Evolutionary conservation across 768 basidiomycete species (phyloP).

Genomic region (Leccinellum albellum): DNA sequence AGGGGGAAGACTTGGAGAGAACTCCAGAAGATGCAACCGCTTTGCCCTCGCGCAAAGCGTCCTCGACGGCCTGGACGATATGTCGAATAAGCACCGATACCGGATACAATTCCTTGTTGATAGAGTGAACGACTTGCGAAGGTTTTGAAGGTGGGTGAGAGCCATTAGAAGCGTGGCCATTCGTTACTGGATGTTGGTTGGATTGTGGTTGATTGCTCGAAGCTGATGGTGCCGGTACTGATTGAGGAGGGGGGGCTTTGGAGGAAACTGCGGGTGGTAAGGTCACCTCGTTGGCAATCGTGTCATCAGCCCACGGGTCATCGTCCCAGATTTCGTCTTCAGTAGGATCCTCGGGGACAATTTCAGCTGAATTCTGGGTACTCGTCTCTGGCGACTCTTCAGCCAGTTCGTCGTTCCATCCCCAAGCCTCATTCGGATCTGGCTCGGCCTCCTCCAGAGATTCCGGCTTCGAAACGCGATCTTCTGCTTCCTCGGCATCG

Average conservation of each 20-base stretch:
- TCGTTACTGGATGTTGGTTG: slow-evolving; percentile 17
- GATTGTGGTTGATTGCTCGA: slow-evolving; percentile 57
- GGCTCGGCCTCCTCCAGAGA: slow-evolving; percentile 28
- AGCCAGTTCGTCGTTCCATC: slow-evolving; percentile 55
- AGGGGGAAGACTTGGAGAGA: slow-evolving; percentile 35
- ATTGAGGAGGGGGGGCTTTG: slow-evolving; percentile 26
- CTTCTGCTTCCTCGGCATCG: slow-evolving; percentile 30
- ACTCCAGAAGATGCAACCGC: slow-evolving; percentile 57
- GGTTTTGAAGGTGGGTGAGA: slow-evolving; percentile 15
- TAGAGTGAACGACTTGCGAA: slow-evolving; percentile 13
- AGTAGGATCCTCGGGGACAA: slow-evolving; percentile 26
- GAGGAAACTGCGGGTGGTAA: slow-evolving; percentile 27
- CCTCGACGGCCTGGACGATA: slow-evolving; percentile 54
- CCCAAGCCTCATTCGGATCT: slow-evolving; percentile 65
- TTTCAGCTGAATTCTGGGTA: neutral
- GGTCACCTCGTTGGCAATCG: slow-evolving; percentile 25
- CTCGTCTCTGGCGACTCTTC: slow-evolving; percentile 30
- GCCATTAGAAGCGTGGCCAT: slow-evolving; percentile 18
- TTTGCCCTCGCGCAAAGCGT: slow-evolving; percentile 62
- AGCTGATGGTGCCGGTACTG: slow-evolving; percentile 37
- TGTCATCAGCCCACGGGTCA: slow-evolving; percentile 61
- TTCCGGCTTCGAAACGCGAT: slow-evolving; percentile 15
- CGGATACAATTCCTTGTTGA: slow-evolving; percentile 47
- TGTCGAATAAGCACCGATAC: slow-evolving; percentile 57
- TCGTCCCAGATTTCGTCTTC: slow-evolving; percentile 59